These are phyloP conservation scores for Rhynchosporium graminicola DNA, from an alignment of 2,329 filamentous ascomycete genomes.

Conservation along the genomic window DNA sequence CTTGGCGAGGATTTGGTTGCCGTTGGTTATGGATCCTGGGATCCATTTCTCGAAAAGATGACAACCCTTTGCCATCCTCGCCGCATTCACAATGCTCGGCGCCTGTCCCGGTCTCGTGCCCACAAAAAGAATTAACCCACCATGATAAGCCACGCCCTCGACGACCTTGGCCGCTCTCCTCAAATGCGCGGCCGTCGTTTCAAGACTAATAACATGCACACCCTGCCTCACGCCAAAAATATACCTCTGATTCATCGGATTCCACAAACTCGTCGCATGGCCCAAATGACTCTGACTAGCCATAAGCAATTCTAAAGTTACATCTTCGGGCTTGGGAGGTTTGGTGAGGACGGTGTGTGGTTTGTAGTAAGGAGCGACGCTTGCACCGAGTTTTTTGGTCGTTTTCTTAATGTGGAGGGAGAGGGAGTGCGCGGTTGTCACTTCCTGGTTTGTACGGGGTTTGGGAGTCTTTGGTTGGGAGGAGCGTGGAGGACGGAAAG, in stretches of 20 bases:
- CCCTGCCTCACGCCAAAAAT: constrained; percentile 88
- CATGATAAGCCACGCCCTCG: constrained; percentile 78
- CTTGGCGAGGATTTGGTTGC: constrained; percentile 78
- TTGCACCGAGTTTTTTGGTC: constrained; percentile 52
- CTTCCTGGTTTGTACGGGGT: constrained; percentile 11
- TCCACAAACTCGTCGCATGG: constrained; percentile 89
- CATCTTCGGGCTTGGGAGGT: constrained; percentile 75
- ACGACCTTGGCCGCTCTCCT: constrained; percentile 93
- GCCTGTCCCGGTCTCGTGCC: constrained; percentile 84
- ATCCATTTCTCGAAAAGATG: constrained; percentile 94
- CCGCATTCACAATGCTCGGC: constrained; percentile 77
- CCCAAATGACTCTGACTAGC: constrained; percentile 87
- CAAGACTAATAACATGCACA: constrained; percentile 90
- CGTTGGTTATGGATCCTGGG: constrained; percentile 89
- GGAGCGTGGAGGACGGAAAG: constrained; percentile 14
- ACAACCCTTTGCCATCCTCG: constrained; percentile 74
- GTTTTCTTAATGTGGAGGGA: constrained; percentile 45
- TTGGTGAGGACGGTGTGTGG: constrained; percentile 67
- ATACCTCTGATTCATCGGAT: constrained; percentile 89
- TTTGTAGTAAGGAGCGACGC: constrained; percentile 58
- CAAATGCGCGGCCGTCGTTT: constrained; percentile 84
- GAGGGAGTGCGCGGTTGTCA: constrained; percentile 31
- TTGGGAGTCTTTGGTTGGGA: neutral
- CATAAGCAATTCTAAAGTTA: constrained; percentile 89
- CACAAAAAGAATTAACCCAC: constrained; percentile 86